Base-by-base conservation (phyloP, 2,329 filamentous ascomycete species). In the Aspergillus hiratsukae region DNA sequence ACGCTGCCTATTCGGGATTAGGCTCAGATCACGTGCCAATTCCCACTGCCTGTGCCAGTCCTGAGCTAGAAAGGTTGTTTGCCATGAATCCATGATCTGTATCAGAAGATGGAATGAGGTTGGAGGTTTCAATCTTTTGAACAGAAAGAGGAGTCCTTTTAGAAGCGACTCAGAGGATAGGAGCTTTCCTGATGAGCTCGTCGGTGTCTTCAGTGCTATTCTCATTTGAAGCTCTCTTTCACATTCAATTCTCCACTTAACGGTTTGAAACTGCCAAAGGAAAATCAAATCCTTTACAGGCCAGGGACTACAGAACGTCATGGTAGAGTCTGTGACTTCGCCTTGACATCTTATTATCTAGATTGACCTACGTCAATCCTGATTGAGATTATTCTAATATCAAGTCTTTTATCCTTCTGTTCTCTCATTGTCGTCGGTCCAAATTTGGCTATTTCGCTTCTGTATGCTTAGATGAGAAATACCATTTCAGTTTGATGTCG, bases 1-100 rank as follows among this genome's bases (percentile, higher is more conserved):
- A 40, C 45, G 49, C 52, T 46, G 27, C 54, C 61, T 25, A n/a
- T 60, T 66, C 46, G 27, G 59, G 64, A 6, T 51, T 66, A 66
- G 64, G 31, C 31, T 4, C 4, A 1, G 0, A 5, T 55, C 64
- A 66, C 62, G 64, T 66, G 64, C 0, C 1, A 1, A 6, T 25
- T 2, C 4, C 21, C 7, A 14, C 14, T 25, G 5, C 10, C 2
- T 10, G n/a, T 9, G 9, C 41, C 9, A 45, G 9, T 43, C 21
- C 43, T 46, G 23, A 11, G 19, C 40, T 43, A 11, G 4, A 17
- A 17, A 35, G 1, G 11, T 5, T 43, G 19, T 43, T 11, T 43
- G 40, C 1, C n/a, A n/a, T n/a, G n/a, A n/a, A n/a, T n/a, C 9
- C 17, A 2, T 19, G 8, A 46, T 27, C 11, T 46, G 10, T 14